Base-by-base conservation (phyloP, 129 eudicot genomes). In the Smallanthus sonchifolius region DNA sequence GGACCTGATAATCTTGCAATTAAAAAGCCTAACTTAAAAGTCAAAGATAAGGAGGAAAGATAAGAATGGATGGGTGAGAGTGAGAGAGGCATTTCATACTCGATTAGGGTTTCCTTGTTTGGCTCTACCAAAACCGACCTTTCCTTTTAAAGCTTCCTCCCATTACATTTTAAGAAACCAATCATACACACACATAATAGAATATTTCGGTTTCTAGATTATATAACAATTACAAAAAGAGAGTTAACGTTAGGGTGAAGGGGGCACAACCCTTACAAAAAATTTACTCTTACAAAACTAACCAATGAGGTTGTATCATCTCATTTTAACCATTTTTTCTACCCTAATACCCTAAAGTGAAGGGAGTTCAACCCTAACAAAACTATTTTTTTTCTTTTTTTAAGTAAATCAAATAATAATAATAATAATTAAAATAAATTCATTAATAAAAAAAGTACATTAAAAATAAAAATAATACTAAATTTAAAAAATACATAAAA, bases 71-170 rank as follows among this genome's bases (percentile, higher is more conserved):
- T 24, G 24, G 7, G 8, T 39, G 42, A 36, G 11, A 39, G 17
- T 36, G 17, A 52, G 40, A 52, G 40, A 28, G 66, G 15, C 57
- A 69, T 24, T 60, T 48, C 55, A 62, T 63, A 38, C 45, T 24
- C 42, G 64, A 62, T 37, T 61, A 48, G 72, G 64, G 72, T 65
- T 75, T 52, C 36, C 37, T 35, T 70, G 65, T 70, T 36, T 15
- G 69, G 54, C 3, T 55, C 54, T 48, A 57, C 38, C 19, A 70
- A 77, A 77, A 69, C 76, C 70, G 36, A 47, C 71, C 62, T 69
- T 77, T 70, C 81, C 19, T 14, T 68, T 20, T 34, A 60, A 69
- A 19, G 76, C 54, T 69, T 77, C 81, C 81, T 69, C 70, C 42
- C 71, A 69, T 77, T 77, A 20, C 63, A 15, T 63, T 65, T 17